Evolutionary conservation across 2,329 filamentous ascomycete genomes (phyloP).

Genomic region (Colletotrichum tropicale): DNA sequence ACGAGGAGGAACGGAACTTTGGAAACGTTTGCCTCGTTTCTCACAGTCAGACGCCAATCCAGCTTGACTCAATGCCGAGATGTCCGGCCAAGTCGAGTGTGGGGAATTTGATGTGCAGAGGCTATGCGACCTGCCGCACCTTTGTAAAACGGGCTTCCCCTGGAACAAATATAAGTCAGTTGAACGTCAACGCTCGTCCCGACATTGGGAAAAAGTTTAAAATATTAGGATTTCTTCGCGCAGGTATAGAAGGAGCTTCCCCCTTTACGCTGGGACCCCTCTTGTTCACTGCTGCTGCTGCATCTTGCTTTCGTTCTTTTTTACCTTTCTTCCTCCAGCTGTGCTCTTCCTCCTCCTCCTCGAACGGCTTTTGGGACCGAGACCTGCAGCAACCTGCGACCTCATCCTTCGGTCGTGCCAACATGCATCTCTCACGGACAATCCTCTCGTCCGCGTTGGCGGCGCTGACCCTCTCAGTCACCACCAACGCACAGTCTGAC

Average conservation of each 20-base stretch:
- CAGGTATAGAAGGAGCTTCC: slow-evolving; percentile 6
- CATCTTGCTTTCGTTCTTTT: background rate
- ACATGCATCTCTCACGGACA: slow-evolving; percentile 8
- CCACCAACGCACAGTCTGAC: background rate
- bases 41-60: background rate
- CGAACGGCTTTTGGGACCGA: background rate
- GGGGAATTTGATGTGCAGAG: slow-evolving; percentile 9
- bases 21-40: slow-evolving; percentile 1
- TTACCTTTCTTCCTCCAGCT: background rate
- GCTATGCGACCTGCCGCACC: background rate
- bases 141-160: background rate
- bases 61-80: slow-evolving; percentile 14
- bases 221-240: background rate
- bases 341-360: background rate
- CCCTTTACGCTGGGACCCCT: slow-evolving; percentile 5
- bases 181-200: slow-evolving; percentile 13
- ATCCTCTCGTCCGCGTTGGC: background rate
- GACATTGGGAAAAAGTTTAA: slow-evolving; percentile 2
- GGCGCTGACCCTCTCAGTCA: background rate
- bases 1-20: background rate
- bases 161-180: background rate
- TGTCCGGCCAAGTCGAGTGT: background rate
- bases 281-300: slow-evolving; percentile 9
- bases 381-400: background rate
- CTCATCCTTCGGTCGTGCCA: background rate